phyloP scores from a whole-genome alignment of 306 rosid species.

The Ochetophila trinervis region DNA sequence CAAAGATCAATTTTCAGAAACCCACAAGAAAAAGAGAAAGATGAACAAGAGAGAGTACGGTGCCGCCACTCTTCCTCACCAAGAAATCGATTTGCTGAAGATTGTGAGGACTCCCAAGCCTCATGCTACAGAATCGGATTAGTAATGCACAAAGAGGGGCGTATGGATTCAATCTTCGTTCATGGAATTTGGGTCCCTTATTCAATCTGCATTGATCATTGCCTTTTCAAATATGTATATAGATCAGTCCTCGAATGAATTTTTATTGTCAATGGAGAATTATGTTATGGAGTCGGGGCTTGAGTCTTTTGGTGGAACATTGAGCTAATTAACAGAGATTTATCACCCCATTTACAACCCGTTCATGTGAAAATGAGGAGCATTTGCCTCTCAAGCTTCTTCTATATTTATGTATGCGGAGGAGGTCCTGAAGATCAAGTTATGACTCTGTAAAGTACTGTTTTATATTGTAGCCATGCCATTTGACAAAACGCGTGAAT shows the following conservation, averaged over 20 bases:
- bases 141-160: no score
- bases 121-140: no score
- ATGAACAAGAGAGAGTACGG: no score
- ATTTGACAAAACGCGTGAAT: no score
- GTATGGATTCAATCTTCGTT: no score
- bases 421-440: background rate
- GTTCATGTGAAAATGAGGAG: constrained; percentile 8
- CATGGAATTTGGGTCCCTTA: no score
- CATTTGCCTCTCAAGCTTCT: constrained; percentile 9
- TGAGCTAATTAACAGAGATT: constrained; percentile 20
- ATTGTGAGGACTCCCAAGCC: no score
- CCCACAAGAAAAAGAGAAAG: no score
- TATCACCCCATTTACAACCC: background rate
- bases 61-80: no score
- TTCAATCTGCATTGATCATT: constrained; percentile 43
- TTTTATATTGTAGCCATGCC: no score
- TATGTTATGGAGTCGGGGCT: constrained; percentile 14
- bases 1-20: no score
- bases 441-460: constrained; percentile 1
- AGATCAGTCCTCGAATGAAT: constrained; percentile 16
- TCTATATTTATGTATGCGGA: constrained; percentile 4
- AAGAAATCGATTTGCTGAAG: no score
- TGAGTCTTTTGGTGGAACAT: constrained; percentile 35
- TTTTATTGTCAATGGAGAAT: constrained; percentile 11
- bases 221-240: constrained; percentile 62